These are phyloP conservation scores for Phlebiopsis flavidoalba DNA, from an alignment of 768 basidiomycete species.

Conservation along the genomic window DNA sequence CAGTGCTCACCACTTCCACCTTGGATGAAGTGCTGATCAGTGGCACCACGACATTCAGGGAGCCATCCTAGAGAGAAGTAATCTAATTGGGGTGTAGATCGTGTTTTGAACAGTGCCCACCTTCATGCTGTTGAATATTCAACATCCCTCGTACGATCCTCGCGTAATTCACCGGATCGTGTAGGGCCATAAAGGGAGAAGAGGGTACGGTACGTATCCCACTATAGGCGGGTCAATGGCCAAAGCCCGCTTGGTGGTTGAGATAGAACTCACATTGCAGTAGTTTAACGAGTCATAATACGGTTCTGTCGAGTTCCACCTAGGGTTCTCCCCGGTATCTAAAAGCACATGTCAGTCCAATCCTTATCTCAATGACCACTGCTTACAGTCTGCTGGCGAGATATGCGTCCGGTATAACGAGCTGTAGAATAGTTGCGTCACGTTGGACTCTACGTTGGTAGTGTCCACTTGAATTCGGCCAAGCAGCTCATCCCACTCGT, in stretches of 20 bases:
- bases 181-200: constrained; percentile 60
- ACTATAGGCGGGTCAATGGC: constrained; percentile 29
- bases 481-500: constrained; percentile 55
- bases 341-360: neutral
- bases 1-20: constrained; percentile 53
- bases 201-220: constrained; percentile 63
- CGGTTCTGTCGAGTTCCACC: constrained; percentile 59
- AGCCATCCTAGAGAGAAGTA: constrained; percentile 45
- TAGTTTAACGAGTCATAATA: constrained; percentile 68
- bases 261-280: constrained; percentile 47
- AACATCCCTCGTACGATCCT: constrained; percentile 61
- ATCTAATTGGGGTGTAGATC: too few relatives aligned
- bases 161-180: constrained; percentile 55
- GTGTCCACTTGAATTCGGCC: constrained; percentile 50
- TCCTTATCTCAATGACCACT: neutral
- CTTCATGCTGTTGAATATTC: constrained; percentile 63
- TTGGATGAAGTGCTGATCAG: constrained; percentile 47
- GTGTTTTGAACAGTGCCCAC: too few relatives aligned
- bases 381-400: constrained; percentile 58
- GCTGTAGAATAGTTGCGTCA: constrained; percentile 52
- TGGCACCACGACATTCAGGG: constrained; percentile 58
- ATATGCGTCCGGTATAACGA: constrained; percentile 63
- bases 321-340: constrained; percentile 64
- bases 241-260: neutral
- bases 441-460: constrained; percentile 41